Conservation (phyloP, 345 rosid species). For the Combretum micranthum region DNA sequence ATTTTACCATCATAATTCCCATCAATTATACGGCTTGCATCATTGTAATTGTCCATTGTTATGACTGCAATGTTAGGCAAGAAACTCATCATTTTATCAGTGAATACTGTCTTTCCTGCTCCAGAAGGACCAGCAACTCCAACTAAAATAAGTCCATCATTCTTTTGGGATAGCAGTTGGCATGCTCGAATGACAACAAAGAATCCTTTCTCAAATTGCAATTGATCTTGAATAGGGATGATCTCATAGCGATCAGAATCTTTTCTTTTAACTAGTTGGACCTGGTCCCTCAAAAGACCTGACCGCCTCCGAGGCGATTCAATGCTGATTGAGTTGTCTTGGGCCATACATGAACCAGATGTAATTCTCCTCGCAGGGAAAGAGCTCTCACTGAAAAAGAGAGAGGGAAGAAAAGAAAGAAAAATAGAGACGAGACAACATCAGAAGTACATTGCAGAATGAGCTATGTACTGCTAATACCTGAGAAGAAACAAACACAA, state of each 20-base stretch:
- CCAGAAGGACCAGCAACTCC: constrained; percentile 99
- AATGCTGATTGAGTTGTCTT: constrained; percentile 37
- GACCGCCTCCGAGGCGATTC: constrained; percentile 77
- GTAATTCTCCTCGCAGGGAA: neutral
- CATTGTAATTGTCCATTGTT: constrained; percentile 92
- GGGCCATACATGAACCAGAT: constrained; percentile 36
- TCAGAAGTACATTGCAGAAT: too few relatives aligned
- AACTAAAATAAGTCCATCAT: constrained; percentile 78
- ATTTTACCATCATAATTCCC: constrained; percentile 94
- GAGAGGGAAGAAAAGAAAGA: neutral
- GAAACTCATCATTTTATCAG: constrained; percentile 83
- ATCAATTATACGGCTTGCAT: constrained; percentile 76
- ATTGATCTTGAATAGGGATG: constrained; percentile 60
- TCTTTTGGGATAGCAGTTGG: constrained; percentile 84
- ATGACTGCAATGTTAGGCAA: constrained; percentile 95
- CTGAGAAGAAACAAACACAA: too few relatives aligned
- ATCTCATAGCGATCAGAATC: constrained; percentile 77
- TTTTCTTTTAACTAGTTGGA: constrained; percentile 64
- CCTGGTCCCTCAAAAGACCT: constrained; percentile 83
- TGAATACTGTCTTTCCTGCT: constrained; percentile 94
- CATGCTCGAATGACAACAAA: constrained; percentile 86
- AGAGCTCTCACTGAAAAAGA: constrained; percentile 2
- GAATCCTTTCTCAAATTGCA: constrained; percentile 94
- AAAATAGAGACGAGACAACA: too few relatives aligned
- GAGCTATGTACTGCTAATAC: too few relatives aligned